A percentile compares a stretch with the other conserved stretches of the same genome.
Evolutionary conservation across 1,284 basidiomycete species (phyloP).

Genomic region (Hemileia vastatrix): DNA sequence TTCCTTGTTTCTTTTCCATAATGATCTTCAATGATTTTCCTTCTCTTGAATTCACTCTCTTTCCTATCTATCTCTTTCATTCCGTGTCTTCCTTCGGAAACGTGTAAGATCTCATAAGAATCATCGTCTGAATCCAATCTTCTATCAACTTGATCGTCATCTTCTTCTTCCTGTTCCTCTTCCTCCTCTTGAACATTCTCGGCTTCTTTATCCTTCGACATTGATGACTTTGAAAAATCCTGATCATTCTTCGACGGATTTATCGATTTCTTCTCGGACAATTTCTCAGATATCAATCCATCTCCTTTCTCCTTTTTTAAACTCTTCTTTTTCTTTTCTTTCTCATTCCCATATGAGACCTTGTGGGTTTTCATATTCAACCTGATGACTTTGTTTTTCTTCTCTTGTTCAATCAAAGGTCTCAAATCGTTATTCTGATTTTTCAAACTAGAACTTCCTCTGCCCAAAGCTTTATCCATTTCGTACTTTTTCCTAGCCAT

Average conservation of each 20-base stretch:
- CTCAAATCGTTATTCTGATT: background rate
- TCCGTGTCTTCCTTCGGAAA: background rate
- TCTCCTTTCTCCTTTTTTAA: no score
- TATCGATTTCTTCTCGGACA: background rate
- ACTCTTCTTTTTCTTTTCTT: no score
- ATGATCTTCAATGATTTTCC: background rate
- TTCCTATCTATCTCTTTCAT: background rate
- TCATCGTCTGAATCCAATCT: background rate
- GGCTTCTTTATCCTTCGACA: background rate
- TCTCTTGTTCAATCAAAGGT: background rate
- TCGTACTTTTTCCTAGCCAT: background rate
- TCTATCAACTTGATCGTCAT: background rate
- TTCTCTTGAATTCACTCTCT: background rate
- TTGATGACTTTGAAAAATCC: background rate
- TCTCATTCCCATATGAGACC: no score
- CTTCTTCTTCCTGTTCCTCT: background rate
- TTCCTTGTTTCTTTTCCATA: background rate
- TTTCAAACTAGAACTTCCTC: background rate
- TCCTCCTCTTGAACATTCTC: background rate
- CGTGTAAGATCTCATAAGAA: background rate
- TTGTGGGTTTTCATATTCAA: no score
- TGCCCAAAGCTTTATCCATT: background rate
- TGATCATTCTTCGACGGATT: no score
- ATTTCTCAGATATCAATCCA: background rate
- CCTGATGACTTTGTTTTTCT: background rate